Conservation (phyloP, 495 filamentous ascomycete genomes). For the Hypoxylon intermedium region DNA sequence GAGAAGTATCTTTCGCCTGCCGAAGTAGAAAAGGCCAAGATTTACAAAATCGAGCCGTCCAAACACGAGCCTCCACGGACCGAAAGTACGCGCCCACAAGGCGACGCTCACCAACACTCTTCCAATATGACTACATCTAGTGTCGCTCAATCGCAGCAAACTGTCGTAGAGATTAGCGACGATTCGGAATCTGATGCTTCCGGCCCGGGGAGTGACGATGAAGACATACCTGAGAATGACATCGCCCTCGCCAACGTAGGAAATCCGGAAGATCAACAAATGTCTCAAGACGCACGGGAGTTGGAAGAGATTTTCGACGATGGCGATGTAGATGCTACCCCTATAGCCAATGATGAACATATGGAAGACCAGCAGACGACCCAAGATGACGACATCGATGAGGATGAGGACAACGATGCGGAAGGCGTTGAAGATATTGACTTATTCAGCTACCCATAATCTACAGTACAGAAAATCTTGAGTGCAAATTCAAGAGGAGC, state of each 20-base stretch:
- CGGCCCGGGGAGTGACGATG: background rate
- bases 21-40: background rate
- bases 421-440: constrained; percentile 2
- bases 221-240: background rate
- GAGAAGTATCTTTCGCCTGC: constrained; percentile 2
- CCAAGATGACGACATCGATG: background rate
- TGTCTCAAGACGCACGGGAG: background rate
- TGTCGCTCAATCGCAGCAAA: background rate
- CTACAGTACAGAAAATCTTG: background rate
- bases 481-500: background rate
- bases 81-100: background rate
- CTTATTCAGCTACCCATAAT: constrained; percentile 3
- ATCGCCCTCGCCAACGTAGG: background rate
- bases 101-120: background rate
- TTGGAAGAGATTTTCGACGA: constrained; percentile 1
- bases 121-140: background rate
- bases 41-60: background rate
- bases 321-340: background rate
- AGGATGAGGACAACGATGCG: background rate
- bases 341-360: background rate
- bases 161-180: constrained; percentile 8
- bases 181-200: background rate
- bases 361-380: background rate
- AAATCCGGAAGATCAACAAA: background rate
- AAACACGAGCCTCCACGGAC: too few relatives aligned